Evolutionary conservation across 1,284 basidiomycete genomes (phyloP), one percentile per base, ranked within the genome.

Genomic region (Veloporphyrellus conicus): DNA sequence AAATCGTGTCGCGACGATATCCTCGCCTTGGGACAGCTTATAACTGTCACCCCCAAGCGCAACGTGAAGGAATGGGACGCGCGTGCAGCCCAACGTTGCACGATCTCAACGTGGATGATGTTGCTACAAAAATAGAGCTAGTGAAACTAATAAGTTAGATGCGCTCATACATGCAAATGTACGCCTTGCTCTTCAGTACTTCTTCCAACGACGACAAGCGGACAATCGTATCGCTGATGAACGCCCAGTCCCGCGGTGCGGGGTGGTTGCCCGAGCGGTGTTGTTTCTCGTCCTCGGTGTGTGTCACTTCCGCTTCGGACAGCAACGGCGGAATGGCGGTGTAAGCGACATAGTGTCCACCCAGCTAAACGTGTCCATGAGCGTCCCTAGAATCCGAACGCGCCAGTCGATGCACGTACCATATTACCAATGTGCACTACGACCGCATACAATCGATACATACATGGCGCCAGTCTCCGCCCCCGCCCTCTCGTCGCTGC

Each of bases 391-490:
- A 9, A 49, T 19, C 37, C 10, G n/a, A 49, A 22, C 35, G n/a
- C 41, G 22, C 8, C n/a, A 34, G 18, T 14, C 18, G 3, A 18
- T 6, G 37, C 36, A 69, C 75, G 47, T 49, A 90, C 85, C 86
- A 94, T 92, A 60, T 84, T 85, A 20, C 92, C 92, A 47, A 91
- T 84, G 67, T 96, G 93, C 42, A 94, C 90, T 4, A 96, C 89
- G 3, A 95, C 87, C 20, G 90, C 88, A 64, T 87, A 87, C 44
- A 89, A 59, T 38, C 84, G 71, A 66, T 87, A 87, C 77, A 82
- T 77, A 55, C 82, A 87, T 52, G 70, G 74, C 56, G 77, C 78
- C 20, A 47, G 16, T 29, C 62, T 48, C 43, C 52, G 71, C 63
- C 47, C 69, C 57, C 61, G 68, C 61, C 58, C 56, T 43, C 61